A percentile compares a stretch with the other conserved stretches of the same genome.
Conservation (phyloP, 106 monocot genomes). For the Triglochin maritima region DNA sequence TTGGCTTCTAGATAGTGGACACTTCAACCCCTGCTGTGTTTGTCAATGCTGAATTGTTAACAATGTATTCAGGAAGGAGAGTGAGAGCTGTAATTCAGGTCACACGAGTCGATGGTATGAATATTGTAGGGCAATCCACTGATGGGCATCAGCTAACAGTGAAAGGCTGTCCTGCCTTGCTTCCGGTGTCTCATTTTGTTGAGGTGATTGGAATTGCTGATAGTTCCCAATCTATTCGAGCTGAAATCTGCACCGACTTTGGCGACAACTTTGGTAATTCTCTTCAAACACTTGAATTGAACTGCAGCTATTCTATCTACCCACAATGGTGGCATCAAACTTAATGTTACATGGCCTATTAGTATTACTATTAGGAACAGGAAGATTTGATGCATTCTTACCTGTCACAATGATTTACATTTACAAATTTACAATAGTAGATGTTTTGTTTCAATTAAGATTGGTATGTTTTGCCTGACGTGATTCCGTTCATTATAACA, state of each 20-base stretch:
- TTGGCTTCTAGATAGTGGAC: constrained; percentile 34
- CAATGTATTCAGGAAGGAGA: constrained; percentile 53
- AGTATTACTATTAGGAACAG: no score
- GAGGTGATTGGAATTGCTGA: constrained; percentile 95
- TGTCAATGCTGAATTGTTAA: constrained; percentile 64
- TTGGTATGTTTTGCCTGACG: neutral
- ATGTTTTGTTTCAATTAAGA: neutral
- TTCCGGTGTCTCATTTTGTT: constrained; percentile 41
- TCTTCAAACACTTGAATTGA: neutral
- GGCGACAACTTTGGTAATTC: constrained; percentile 66
- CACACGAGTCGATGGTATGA: constrained; percentile 43
- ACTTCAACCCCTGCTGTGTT: constrained; percentile 82
- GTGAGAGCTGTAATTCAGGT: constrained; percentile 81
- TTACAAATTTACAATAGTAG: neutral
- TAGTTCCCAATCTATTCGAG: constrained; percentile 65
- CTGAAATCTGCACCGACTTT: constrained; percentile 84
- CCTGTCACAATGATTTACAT: neutral
- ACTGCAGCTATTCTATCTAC: neutral
- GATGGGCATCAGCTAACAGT: constrained; percentile 63
- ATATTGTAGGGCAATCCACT: constrained; percentile 45
- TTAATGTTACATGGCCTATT: no score
- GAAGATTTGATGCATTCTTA: neutral
- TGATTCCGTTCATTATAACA: constrained; percentile 2
- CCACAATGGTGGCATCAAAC: neutral
- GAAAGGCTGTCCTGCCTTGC: constrained; percentile 42